Percentiles rank a stretch among this genome's conserved stretches.
phyloP scores from a whole-genome alignment of 1,284 basidiomycete genomes.

The Wallemia ichthyophaga region DNA sequence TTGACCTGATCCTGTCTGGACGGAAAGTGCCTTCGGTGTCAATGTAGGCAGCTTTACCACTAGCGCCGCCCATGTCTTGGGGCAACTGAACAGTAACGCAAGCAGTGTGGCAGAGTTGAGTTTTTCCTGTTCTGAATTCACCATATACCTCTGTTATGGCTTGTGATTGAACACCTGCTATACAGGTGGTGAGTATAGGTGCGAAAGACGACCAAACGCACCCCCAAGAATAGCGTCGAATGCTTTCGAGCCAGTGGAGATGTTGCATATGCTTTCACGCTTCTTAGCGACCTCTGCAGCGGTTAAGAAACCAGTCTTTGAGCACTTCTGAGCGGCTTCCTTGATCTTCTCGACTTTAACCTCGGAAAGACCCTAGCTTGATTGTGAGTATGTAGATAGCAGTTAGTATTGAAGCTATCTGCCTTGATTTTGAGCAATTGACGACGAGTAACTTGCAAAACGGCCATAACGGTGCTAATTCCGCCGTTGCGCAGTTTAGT shows the following conservation, averaged over 20 bases:
- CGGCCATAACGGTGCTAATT: constrained; percentile 19
- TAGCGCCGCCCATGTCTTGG: constrained; percentile 56
- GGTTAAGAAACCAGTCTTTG: constrained; percentile 65
- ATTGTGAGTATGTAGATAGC: constrained; percentile 42
- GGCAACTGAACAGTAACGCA: constrained; percentile 66
- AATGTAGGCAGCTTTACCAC: constrained; percentile 75
- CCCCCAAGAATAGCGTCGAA: constrained; percentile 67
- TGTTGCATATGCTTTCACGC: constrained; percentile 39
- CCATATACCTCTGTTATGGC: constrained; percentile 42
- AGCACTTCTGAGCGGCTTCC: constrained; percentile 14
- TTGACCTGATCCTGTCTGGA: constrained; percentile 57
- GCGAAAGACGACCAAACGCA: constrained; percentile 11
- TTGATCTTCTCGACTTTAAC: constrained; percentile 90
- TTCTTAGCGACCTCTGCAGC: constrained; percentile 64
- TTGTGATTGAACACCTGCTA: constrained; percentile 60
- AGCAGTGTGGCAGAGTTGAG: constrained; percentile 72
- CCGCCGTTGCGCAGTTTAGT: constrained; percentile 47
- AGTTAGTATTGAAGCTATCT: not conserved
- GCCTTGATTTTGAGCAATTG: constrained; percentile 72
- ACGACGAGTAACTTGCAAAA: constrained; percentile 48
- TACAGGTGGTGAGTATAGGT: not conserved
- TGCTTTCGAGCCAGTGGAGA: constrained; percentile 69
- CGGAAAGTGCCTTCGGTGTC: constrained; percentile 82
- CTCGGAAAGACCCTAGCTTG: constrained; percentile 8
- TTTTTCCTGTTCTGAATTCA: constrained; percentile 39